Evolutionary conservation across 2,329 filamentous ascomycete species (phyloP).

Genomic region (Trichoderma arundinaceum): DNA sequence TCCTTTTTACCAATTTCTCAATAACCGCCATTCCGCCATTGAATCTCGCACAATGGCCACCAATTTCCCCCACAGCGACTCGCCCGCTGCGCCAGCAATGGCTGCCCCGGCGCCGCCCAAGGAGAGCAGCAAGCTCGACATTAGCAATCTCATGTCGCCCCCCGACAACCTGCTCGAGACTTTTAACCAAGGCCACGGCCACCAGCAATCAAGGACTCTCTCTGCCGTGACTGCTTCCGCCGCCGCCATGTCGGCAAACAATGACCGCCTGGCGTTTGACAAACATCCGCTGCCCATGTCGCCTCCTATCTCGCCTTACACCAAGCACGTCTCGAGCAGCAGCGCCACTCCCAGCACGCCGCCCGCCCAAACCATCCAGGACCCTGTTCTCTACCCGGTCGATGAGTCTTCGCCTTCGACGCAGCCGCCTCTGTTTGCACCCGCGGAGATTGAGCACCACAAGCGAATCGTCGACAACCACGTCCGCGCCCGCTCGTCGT

Average conservation of each 20-base stretch:
- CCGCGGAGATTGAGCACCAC: slow-evolving; percentile 49
- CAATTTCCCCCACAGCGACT: slow-evolving; percentile 36
- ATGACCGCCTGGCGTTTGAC: slow-evolving; percentile 40
- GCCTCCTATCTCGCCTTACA: slow-evolving; percentile 62
- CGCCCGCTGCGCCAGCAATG: slow-evolving; percentile 38
- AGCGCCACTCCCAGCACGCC: slow-evolving; percentile 39
- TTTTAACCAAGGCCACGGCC: slow-evolving; percentile 46
- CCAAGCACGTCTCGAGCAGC: slow-evolving; percentile 47
- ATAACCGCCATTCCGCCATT: slow-evolving; percentile 1
- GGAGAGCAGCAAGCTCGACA: slow-evolving; percentile 52
- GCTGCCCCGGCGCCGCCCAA: slow-evolving; percentile 37
- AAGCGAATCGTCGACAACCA: slow-evolving; percentile 58
- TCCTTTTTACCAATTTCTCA: slow-evolving; percentile 15
- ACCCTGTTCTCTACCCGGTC: slow-evolving; percentile 64
- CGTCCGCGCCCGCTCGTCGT: slow-evolving; percentile 52
- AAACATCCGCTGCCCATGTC: slow-evolving; percentile 55
- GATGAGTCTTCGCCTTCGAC: slow-evolving; percentile 50
- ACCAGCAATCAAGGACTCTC: slow-evolving; percentile 17
- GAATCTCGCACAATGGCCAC: slow-evolving; percentile 39
- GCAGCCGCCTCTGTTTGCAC: slow-evolving; percentile 58
- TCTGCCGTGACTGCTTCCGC: background rate
- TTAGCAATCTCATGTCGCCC: slow-evolving; percentile 66
- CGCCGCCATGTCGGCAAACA: slow-evolving; percentile 21
- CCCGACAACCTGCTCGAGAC: slow-evolving; percentile 62
- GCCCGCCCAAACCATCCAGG: slow-evolving; percentile 47